Conservation (phyloP, 768 basidiomycete species). For the Tylopilus vinaceipallidus region DNA sequence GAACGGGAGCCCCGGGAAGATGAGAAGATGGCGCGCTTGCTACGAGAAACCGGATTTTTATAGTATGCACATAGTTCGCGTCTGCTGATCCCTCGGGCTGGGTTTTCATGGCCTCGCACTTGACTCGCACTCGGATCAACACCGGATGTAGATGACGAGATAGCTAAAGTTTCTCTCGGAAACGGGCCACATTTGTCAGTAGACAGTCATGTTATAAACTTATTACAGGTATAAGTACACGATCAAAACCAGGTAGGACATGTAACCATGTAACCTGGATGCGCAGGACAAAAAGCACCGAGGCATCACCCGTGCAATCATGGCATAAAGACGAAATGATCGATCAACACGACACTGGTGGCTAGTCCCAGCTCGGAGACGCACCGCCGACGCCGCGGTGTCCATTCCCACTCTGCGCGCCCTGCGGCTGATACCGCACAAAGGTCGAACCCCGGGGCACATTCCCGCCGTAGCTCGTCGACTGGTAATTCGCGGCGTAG, state of each 20-base stretch:
- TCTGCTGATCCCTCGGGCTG: no score
- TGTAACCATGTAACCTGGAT: no score
- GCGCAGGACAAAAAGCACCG: not conserved
- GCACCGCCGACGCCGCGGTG: not conserved
- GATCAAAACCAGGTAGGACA: no score
- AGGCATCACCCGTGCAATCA: not conserved
- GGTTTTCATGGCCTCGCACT: no score
- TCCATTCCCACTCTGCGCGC: constrained; percentile 1
- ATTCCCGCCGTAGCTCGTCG: constrained; percentile 19
- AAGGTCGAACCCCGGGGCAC: constrained; percentile 6
- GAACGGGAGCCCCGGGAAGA: constrained; percentile 92
- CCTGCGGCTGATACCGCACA: constrained; percentile 12
- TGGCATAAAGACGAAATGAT: not conserved
- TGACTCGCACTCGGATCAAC: no score
- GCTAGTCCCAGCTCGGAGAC: not conserved
- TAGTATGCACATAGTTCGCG: no score
- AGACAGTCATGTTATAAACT: no score
- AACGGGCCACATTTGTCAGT: no score
- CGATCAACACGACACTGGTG: no score
- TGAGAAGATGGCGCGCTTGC: constrained; percentile 89
- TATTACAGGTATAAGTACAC: no score
- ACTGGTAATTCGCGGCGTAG: constrained; percentile 18
- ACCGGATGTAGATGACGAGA: no score
- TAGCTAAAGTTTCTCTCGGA: no score
- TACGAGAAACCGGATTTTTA: constrained; percentile 88